phyloP scores from a whole-genome alignment of 306 rosid genomes.

The Ammopiptanthus mongolicus region DNA sequence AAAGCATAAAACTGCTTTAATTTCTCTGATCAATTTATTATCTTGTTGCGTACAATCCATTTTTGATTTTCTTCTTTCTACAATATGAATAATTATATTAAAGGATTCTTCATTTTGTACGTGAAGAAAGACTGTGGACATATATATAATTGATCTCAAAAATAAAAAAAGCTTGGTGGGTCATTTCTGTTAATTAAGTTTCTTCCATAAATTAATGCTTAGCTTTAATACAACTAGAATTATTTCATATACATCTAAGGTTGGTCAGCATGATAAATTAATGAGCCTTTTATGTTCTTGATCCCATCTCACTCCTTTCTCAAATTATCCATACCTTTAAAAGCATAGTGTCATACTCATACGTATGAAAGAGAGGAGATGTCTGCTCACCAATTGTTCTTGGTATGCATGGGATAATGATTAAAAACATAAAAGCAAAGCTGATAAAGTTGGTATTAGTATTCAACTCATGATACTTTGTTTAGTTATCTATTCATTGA shows the following conservation, averaged over 20 bases:
- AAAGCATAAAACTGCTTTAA: constrained; percentile 33
- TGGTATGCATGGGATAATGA: constrained; percentile 24
- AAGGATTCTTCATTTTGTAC: background rate
- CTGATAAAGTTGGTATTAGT: constrained; percentile 29
- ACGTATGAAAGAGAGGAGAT: constrained; percentile 27
- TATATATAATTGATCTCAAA: background rate
- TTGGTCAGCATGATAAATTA: constrained; percentile 28
- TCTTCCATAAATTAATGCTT: constrained; percentile 11
- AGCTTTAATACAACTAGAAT: background rate
- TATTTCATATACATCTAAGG: background rate
- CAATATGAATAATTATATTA: background rate
- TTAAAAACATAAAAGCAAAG: constrained; percentile 27
- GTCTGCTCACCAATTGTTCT: constrained; percentile 35
- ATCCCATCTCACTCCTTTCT: constrained; percentile 33
- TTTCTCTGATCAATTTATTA: constrained; percentile 22
- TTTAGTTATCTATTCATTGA: background rate
- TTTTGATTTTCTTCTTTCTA: constrained; percentile 26
- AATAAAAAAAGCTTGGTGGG: constrained; percentile 19
- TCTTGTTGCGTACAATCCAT: background rate
- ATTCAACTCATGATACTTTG: background rate
- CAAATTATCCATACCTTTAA: constrained; percentile 11
- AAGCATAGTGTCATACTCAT: constrained; percentile 32
- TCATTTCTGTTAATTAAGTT: constrained; percentile 15
- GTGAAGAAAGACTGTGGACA: background rate
- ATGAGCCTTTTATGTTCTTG: constrained; percentile 31